These are phyloP conservation scores for Byssoonygena ceratinophila DNA, from an alignment of 2,329 filamentous ascomycete species.

Conservation along the genomic window DNA sequence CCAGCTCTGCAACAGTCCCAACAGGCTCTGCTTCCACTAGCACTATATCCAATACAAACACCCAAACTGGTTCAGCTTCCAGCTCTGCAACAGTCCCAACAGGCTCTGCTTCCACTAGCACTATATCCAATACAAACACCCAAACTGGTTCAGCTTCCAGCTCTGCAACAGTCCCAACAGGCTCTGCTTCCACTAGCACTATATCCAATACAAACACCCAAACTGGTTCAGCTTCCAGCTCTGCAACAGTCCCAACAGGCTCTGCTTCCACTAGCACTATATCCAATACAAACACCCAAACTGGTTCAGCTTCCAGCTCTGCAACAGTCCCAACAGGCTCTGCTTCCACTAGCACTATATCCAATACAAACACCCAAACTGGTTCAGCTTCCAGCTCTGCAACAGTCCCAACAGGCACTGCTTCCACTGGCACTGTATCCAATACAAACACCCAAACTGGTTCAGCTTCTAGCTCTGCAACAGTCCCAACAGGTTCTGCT, in stretches of 20 bases:
- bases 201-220: neutral
- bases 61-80: neutral
- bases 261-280: no score
- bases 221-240: neutral
- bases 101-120: neutral
- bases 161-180: neutral
- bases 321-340: neutral
- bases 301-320: neutral
- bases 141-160: no score
- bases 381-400: neutral
- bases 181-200: neutral
- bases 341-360: neutral
- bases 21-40: neutral
- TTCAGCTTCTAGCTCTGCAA: neutral
- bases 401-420: neutral
- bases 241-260: neutral
- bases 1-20: neutral
- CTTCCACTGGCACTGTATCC: no score
- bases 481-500: neutral
- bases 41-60: neutral
- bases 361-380: neutral
- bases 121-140: neutral
- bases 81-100: neutral
- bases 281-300: neutral
- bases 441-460: no score